Evolutionary conservation across 2,329 filamentous ascomycete species (phyloP), one percentile per base, ranked within the genome.

Genomic region (Beauveria bassiana): DNA sequence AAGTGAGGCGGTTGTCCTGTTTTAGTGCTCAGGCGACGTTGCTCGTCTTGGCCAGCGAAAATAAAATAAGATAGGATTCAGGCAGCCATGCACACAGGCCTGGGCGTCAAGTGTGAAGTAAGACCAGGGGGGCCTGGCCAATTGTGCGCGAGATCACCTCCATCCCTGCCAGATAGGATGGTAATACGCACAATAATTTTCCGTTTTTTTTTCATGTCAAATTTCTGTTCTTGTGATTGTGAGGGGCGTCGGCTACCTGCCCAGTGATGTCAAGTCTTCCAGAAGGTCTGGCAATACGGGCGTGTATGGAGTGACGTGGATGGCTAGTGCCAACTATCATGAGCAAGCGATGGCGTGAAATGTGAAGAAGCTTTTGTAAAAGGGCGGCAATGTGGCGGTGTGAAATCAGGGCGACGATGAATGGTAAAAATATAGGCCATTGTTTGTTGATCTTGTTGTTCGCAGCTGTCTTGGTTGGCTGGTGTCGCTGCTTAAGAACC

Each of bases 401-500:
- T 51, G 46, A 14, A 59, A 31, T 42, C 34, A 31, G 46, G 24
- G 14, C 34, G 22, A 28, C 40, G 8, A n/a, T 26, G 20, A 14
- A 42, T 43, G 34, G 22, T 22, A 45, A 45, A 34, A 34, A 43
- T 18, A 59, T 10, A 26, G 47, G 38, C 24, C 56, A 59, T 59
- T 59, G 56, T 59, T 59, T 59, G 47, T 59, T 59, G 31, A 45
- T 45, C 40, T 46, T 45, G 53, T 59, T 20, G 24, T 52, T 45
- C 47, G 40, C 16, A 10, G 28, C n/a, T 14, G 26, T 10, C 43
- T 45, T 22, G 38, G 47, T 52, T 45, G 20, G 24, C 46, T 49
- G 46, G 46, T 49, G 34, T 43, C 14, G 55, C 45, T 50, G 55
- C 18, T n/a, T 26, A 46, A 24, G 56, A 49, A 59, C 56, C 56